Base-by-base conservation (phyloP, 2,329 filamentous ascomycete species). In the Dryadomyces sulphureus region DNA sequence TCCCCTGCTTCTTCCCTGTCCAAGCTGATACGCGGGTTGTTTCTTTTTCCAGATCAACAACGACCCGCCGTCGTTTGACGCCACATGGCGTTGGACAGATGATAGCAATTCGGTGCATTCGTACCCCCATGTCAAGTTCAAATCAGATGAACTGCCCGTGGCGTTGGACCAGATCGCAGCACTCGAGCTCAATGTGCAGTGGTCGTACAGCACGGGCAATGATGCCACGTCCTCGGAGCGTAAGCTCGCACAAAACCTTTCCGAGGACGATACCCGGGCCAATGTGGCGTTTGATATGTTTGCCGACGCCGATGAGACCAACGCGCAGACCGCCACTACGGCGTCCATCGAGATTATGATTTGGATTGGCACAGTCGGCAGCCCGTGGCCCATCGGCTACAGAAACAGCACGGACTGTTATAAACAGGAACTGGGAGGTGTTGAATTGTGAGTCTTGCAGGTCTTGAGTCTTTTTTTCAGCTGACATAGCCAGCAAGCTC, bases 251-350 rank as follows among this genome's bases (percentile, higher is more conserved):
- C 4, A 6, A 6, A 22, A 16, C 12, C 17, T 47, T 22, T 17
- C 2, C 8, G 20, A 17, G 24, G 5, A 22, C 5, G n/a, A n/a
- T 25, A 20, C 40, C 8, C 17, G 17, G 25, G 41, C 45, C 20
- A 47, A 47, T 19, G 25, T 47, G 12, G 45, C 45, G 12, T 43
- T 47, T 44, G 45, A 47, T 25, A 47, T 47, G 41, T 47, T 47
- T 8, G 17, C 25, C 14, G 45, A 32, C 19, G 14, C 6, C 22
- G 45, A 47, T 8, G n/a, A 17, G 6, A 17, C 24, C 3, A 39
- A n/a, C 4, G 41, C 41, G 1, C 12, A 19, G 11, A 8, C 20
- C 4, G 22, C 36, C 8, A 47, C 41, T 7, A 35, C 35, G 16
- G 45, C 45, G 6, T 43, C 36, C 9, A 39, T 35, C 5, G 45